Percentiles rank a stretch among this genome's conserved stretches.
Evolutionary conservation across 2,329 filamentous ascomycete species (phyloP).

Genomic region (Triangularia verruculosa): DNA sequence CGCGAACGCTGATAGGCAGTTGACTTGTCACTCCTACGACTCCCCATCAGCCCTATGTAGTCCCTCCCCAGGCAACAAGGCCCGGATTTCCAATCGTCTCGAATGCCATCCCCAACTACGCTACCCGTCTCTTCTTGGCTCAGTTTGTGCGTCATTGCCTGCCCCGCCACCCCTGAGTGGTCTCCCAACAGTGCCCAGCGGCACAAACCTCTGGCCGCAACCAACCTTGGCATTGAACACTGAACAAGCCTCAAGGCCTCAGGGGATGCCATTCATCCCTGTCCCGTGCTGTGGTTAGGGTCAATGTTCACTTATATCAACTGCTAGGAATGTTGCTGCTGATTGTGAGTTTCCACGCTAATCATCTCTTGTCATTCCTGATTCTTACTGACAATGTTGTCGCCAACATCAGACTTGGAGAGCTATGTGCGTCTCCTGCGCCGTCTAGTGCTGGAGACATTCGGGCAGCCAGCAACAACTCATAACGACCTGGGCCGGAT

Average conservation of each 20-base stretch:
- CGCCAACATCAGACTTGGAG: constrained; percentile 4
- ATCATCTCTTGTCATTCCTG: not conserved
- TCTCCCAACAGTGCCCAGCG: not conserved
- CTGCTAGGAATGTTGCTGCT: not conserved
- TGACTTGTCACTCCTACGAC: not conserved
- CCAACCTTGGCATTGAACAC: not conserved
- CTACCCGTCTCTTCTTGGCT: not conserved
- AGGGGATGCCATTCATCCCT: not conserved
- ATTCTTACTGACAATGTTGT: not conserved
- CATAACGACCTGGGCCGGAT: constrained; percentile 15
- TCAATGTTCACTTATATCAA: not conserved
- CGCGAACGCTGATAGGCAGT: not conserved
- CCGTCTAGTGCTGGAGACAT: not conserved
- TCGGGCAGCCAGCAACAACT: not conserved
- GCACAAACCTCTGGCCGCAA: not conserved
- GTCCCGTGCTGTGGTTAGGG: not conserved
- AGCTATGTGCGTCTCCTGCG: constrained; percentile 8
- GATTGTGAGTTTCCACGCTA: not conserved
- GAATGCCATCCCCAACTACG: not conserved
- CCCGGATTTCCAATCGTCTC: not conserved
- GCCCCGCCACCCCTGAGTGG: not conserved
- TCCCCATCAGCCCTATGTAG: not conserved
- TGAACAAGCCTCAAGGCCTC: not conserved
- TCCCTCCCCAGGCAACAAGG: not conserved
- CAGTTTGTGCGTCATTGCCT: not conserved